phyloP scores from a whole-genome alignment of 768 basidiomycete species.

The Rhizopogon roseolus region DNA sequence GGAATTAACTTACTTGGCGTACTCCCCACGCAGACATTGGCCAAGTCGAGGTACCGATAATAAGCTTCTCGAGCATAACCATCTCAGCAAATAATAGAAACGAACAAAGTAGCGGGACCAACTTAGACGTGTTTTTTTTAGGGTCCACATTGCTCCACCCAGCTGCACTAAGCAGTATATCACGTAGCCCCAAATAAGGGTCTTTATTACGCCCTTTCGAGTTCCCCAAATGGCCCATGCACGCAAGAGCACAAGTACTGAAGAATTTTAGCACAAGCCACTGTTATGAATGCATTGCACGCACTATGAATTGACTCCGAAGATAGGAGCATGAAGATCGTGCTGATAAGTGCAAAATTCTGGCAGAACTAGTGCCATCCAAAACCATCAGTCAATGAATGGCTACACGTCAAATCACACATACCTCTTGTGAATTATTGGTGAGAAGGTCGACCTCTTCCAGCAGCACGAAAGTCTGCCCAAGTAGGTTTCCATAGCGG shows the following conservation, averaged over 20 bases:
- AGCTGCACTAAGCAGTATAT: neutral
- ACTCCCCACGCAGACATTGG: neutral
- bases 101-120: neutral
- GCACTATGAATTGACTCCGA: constrained; percentile 5
- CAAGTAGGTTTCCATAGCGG: constrained; percentile 13
- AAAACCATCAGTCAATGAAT: neutral
- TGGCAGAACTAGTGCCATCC: neutral
- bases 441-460: constrained; percentile 2
- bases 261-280: neutral
- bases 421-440: neutral
- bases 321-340: neutral
- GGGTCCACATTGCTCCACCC: neutral
- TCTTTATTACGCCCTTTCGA: neutral
- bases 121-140: neutral
- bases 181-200: neutral
- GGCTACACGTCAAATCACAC: neutral
- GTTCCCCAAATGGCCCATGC: constrained; percentile 8
- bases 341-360: neutral
- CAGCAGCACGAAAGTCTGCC: constrained; percentile 6
- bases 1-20: constrained; percentile 1
- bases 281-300: neutral
- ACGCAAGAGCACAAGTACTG: constrained; percentile 6
- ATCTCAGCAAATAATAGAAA: neutral
- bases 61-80: neutral
- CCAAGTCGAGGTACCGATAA: neutral